A percentile compares a stretch with the other conserved stretches of the same genome.
Conservation (phyloP, 495 filamentous ascomycete species). For the Aspergillus coremiiformis region DNA sequence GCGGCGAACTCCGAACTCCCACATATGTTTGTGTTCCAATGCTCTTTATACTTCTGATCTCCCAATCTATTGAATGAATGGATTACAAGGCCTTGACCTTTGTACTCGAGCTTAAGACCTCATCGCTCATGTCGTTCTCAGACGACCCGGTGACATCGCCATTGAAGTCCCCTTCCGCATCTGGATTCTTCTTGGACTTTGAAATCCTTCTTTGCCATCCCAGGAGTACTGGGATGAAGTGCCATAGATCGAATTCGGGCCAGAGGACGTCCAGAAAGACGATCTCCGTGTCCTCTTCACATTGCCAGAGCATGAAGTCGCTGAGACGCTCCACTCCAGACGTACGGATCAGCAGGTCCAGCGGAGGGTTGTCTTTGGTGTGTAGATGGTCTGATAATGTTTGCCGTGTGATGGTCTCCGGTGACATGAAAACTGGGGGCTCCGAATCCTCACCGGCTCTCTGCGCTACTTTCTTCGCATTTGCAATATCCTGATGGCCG, state of each 20-base stretch:
- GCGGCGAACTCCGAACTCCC: conserved; percentile 4
- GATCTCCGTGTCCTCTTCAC: conserved; percentile 83
- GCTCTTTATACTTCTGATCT: neutral
- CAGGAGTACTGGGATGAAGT: conserved; percentile 83
- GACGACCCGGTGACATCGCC: conserved; percentile 25
- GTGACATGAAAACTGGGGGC: conserved; percentile 43
- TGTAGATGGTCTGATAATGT: conserved; percentile 75
- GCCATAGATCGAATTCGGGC: conserved; percentile 95
- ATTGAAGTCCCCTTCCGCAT: conserved; percentile 38
- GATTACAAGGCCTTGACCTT: conserved; percentile 30
- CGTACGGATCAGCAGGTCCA: conserved; percentile 84
- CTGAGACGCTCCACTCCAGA: conserved; percentile 86
- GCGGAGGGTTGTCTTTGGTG: conserved; percentile 73
- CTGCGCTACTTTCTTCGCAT: conserved; percentile 17
- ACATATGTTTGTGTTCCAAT: conserved; percentile 3
- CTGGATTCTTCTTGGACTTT: conserved; percentile 36
- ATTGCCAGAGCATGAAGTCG: conserved; percentile 99
- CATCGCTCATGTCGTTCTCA: conserved; percentile 20
- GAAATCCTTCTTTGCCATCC: conserved; percentile 77
- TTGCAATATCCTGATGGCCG: conserved; percentile 25
- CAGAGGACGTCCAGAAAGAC: conserved; percentile 88
- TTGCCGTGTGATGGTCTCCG: conserved; percentile 77
- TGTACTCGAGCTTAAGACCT: conserved; percentile 13
- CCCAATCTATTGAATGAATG: neutral
- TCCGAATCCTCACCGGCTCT: conserved; percentile 16